These are phyloP conservation scores for Tricholoma flavovirens DNA, from an alignment of 768 basidiomycete genomes.

Conservation along the genomic window DNA sequence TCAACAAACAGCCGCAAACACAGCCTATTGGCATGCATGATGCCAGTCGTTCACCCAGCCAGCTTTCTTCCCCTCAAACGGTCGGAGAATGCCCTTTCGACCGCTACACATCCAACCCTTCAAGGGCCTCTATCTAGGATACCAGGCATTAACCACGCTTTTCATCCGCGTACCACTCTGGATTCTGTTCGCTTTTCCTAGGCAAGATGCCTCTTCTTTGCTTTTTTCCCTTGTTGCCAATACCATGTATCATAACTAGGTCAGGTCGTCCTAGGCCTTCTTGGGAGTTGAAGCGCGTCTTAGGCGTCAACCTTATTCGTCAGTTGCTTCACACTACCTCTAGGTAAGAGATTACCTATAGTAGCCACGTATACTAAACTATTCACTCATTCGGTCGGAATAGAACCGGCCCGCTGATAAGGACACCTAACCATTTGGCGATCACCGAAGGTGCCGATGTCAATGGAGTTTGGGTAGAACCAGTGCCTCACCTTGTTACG, in stretches of 20 bases:
- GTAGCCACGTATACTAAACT: background rate
- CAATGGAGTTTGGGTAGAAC: conserved; percentile 46
- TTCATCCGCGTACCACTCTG: conserved; percentile 46
- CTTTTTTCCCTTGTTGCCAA: background rate
- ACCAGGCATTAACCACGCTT: conserved; percentile 32
- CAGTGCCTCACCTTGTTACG: conserved; percentile 35
- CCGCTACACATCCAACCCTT: conserved; percentile 39
- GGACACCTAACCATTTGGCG: conserved; percentile 33
- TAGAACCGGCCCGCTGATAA: conserved; percentile 31
- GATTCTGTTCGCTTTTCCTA: conserved; percentile 33
- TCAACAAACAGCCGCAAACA: background rate
- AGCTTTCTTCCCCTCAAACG: too few relatives aligned
- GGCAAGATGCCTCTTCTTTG: conserved; percentile 16
- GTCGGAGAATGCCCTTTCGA: conserved; percentile 8
- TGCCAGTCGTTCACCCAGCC: too few relatives aligned
- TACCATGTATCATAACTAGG: conserved; percentile 16
- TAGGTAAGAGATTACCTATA: conserved; percentile 19
- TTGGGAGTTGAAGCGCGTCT: conserved; percentile 38
- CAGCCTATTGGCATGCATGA: too few relatives aligned
- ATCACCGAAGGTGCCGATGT: conserved; percentile 28
- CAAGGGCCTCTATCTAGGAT: conserved; percentile 42
- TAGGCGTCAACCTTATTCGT: conserved; percentile 32
- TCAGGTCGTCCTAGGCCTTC: conserved; percentile 38
- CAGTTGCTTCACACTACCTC: conserved; percentile 17
- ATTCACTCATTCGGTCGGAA: too few relatives aligned